Base-by-base conservation (phyloP, 345 rosid species). In the Laguncularia racemosa region DNA sequence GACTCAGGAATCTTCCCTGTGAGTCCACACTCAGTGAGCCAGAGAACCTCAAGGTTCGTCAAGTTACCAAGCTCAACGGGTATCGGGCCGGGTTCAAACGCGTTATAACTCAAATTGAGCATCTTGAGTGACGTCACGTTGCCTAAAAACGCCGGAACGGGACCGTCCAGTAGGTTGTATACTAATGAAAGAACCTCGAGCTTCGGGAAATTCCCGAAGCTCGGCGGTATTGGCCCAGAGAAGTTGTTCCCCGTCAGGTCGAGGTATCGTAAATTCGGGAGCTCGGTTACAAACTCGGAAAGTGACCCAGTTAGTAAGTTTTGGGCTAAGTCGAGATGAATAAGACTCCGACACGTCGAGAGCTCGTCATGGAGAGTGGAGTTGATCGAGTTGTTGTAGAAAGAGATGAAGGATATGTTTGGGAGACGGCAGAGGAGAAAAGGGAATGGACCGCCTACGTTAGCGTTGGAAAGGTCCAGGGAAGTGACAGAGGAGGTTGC, bases 31-130 rank as follows among this genome's bases (percentile, higher is more conserved):
- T 85, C 95, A 0, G 88, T 90, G 12, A 95, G 83, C 99, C 99
- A 95, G 71, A 95, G 69, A 55, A 90, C 76, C 79, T 95, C 89
- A 53, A 95, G 70, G 50, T 84, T 77, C 44, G 84, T 74, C 67
- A 95, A 58, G 69, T 95, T 88, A 1, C 97, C 99, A 18, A 95
- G 55, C 81, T 88, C 96, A 70, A 82, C 75, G 53, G 99, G 99
- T 60, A 95, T 76, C 69, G 74, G 84, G 58, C 93, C 78, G 6
- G 87, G 86, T 0, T 68, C 43, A 64, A 95, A 90, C 58, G 97
- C 93, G 68, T 95, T 95, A 50, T 90, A 95, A 1, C 96, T 88
- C 26, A 95, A 59, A 46, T 95, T 95, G 17, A 95, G 64, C 99
- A 76, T 84, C 67, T 59, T 90, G 8, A 95, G 66, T 13, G 84